Base-by-base conservation (phyloP, 768 basidiomycete species). In the Kwoniella mangroviensis region DNA sequence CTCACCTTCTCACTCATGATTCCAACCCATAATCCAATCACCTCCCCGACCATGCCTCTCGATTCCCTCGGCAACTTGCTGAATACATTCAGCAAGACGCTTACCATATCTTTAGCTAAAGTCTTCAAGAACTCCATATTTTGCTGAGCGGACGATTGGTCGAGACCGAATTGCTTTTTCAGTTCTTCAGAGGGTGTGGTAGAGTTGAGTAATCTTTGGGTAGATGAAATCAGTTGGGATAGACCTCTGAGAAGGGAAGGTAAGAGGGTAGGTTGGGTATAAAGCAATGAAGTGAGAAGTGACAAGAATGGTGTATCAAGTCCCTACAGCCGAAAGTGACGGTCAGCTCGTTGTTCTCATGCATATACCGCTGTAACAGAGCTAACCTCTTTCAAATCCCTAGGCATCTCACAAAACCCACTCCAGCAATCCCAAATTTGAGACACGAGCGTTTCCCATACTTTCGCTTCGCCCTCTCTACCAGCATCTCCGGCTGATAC, bases 51-150 rank as follows among this genome's bases (percentile, higher is more conserved):
- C 84, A 89, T 86, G 9, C 89, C 89, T 62, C 91, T 86, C 41
- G 81, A 84, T 71, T 97, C 94, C 60, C 89, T 86, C n/a, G 87
- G 88, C 41, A 92, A 89, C 69, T 88, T 92, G 67, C 91, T 88
- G 83, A 96, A 98, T n/a, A 99, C 90, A 80, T 99, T 99, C 86
- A 98, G 94, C 55, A 97, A 86, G 4, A 98, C 94, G 0, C 93
- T 90, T 42, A 98, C 88, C 91, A 97, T 95, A 78, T 93, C 97
- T 81, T 94, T 92, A 0, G 82, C 90, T 79, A 98, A 91, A 0
- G 86, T 86, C 52, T 87, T 88, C 65, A 98, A 85, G 83, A 91
- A 91, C 1, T 81, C 85, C 28, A 98, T 72, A 74, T 94, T 94
- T 55, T 85, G 85, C 41, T 84, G 76, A 2, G 92, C 93, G 76